Evolutionary conservation across 2,329 filamentous ascomycete genomes (phyloP), one percentile per base, ranked within the genome.

Genomic region (Akanthomyces muscarius): DNA sequence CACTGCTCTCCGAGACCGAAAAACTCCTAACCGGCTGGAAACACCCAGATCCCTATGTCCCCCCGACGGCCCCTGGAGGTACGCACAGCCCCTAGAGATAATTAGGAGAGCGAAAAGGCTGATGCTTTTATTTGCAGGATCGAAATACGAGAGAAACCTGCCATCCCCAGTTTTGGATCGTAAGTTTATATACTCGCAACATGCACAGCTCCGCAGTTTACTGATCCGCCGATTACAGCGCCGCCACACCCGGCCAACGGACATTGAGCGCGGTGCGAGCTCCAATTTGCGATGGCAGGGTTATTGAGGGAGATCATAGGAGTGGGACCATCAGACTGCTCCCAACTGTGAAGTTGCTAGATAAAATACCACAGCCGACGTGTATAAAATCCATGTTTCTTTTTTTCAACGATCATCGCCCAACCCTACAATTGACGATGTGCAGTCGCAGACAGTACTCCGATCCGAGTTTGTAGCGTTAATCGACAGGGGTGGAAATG

Each of bases 121-220:
- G 41, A 54, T 65, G 70, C 23, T 38, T 2, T 33, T 47, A 21
- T 63, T 65, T 65, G 52, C 69, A 96, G 92, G 92, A 69, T 97
- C 92, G 67, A 98, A 98, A 83, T 98, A 90, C 77, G 95, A 98
- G 80, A 86, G 95, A 75, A 99, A 99, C 77, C 76, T 98, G 61
- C 91, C 92, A 41, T 84, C 86, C 63, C 92, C 89, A 41, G 87
- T 89, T 69, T 81, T 96, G 64, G 89, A 92, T 67, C 88, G 94
- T 97, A 80, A 83, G 91, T 85, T 23, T 33, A 50, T 6, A 30
- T 47, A 8, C 5, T 30, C 36, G 14, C 21, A 50, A 30, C 6
- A 6, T 8, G 18, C 16, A 8, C 14, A 4, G 23, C n/a, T 36
- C 42, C 52, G 18, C 16, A 38, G 36, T 48, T 44, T 10, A 28